Evolutionary conservation across 306 rosid genomes (phyloP).

Genomic region (Glycine latifolia): DNA sequence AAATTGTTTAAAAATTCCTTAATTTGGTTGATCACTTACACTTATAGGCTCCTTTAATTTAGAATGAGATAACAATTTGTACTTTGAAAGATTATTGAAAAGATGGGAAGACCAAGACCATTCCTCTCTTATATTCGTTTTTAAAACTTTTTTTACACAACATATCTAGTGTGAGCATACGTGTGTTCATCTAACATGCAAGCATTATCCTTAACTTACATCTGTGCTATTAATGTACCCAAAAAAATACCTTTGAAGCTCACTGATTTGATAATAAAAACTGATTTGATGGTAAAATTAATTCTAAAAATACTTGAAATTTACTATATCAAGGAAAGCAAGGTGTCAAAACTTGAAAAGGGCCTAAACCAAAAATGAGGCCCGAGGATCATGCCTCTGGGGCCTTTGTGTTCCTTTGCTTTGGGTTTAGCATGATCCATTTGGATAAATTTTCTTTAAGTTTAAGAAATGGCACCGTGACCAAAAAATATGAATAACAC

Average conservation of each 20-base stretch:
- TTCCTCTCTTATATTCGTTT: neutral
- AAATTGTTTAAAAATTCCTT: no score
- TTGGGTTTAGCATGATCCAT: conserved; percentile 16
- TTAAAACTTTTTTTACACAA: neutral
- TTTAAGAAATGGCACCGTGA: conserved; percentile 20
- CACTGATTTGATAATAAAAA: no score
- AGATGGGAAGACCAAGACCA: neutral
- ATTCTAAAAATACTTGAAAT: neutral
- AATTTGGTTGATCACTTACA: no score
- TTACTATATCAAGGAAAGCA: neutral
- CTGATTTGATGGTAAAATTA: neutral
- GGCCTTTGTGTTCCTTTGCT: neutral
- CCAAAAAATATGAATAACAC: conserved; percentile 1
- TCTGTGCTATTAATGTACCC: neutral
- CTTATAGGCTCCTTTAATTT: no score
- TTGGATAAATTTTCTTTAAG: conserved; percentile 27
- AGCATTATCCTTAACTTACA: neutral
- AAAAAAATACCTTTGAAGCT: neutral
- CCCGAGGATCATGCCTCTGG: neutral
- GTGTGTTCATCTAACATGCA: neutral
- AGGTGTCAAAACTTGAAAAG: conserved; percentile 7
- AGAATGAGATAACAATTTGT: no score
- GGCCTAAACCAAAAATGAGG: conserved; percentile 4
- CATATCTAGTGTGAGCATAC: neutral
- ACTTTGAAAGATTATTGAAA: neutral